A percentile compares a stretch with the other conserved stretches of the same genome.
phyloP scores from a whole-genome alignment of 2,329 filamentous ascomycete genomes.

The Fusarium sp. region DNA sequence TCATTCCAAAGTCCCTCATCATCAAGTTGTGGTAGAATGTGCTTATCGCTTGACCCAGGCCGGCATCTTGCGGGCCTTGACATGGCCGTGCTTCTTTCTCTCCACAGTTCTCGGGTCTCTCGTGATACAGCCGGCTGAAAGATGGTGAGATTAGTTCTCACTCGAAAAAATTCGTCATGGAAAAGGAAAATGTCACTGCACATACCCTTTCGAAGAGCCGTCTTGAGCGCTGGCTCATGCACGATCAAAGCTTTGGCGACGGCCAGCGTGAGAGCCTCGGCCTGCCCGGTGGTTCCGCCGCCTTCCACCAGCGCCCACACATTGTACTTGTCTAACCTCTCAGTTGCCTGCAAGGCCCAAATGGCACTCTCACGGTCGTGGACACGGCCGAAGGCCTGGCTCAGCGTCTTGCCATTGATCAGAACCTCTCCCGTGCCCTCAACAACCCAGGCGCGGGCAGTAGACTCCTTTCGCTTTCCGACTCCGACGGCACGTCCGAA shows the following conservation, averaged over 20 bases:
- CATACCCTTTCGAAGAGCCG: conserved; percentile 88
- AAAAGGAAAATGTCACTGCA: conserved; percentile 12
- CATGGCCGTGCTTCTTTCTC: conserved; percentile 95
- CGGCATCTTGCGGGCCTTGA: conserved; percentile 98
- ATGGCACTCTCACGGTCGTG: conserved; percentile 95
- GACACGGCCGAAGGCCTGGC: conserved; percentile 83
- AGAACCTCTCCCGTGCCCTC: conserved; percentile 92
- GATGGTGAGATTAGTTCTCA: conserved; percentile 55
- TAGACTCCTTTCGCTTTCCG: conserved; percentile 88
- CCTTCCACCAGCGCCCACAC: conserved; percentile 88
- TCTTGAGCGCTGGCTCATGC: conserved; percentile 93
- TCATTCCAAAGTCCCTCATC: conserved; percentile 29
- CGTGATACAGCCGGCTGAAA: conserved; percentile 88
- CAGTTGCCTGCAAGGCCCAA: conserved; percentile 87
- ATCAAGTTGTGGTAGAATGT: conserved; percentile 16
- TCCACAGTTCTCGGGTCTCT: conserved; percentile 93
- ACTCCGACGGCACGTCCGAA: conserved; percentile 83
- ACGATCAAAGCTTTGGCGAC: conserved; percentile 88
- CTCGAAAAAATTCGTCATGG: conserved; percentile 19
- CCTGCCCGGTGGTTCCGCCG: conserved; percentile 93
- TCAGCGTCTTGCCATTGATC: conserved; percentile 89
- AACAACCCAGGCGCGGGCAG: conserved; percentile 87
- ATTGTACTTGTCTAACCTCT: conserved; percentile 95
- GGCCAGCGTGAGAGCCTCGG: conserved; percentile 91
- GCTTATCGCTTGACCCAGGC: conserved; percentile 90